Conservation (phyloP, 768 basidiomycete species). For the Solioccasus polychromus region DNA sequence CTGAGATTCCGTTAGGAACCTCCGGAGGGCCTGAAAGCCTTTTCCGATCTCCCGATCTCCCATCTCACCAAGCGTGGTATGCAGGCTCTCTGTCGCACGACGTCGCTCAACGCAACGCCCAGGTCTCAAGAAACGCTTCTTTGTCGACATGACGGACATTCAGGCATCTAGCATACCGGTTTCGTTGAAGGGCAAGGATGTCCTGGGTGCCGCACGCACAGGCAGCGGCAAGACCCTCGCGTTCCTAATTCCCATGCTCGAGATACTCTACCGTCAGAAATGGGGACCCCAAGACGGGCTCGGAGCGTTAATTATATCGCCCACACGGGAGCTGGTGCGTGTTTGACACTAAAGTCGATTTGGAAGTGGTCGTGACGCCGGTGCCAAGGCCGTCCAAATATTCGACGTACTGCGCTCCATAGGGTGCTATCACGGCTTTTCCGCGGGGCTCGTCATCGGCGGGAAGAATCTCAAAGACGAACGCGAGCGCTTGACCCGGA, state of each 20-base stretch:
- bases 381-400: conserved; percentile 86
- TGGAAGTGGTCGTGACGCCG: conserved; percentile 2
- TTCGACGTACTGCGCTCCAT: conserved; percentile 95
- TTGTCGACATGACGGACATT: conserved; percentile 83
- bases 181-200: conserved; percentile 60
- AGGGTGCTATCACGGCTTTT: conserved; percentile 87
- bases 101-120: conserved; percentile 2
- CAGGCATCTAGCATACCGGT: conserved; percentile 59
- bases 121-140: conserved; percentile 88
- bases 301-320: conserved; percentile 90
- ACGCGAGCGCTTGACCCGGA: conserved; percentile 77
- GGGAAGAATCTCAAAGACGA: conserved; percentile 96
- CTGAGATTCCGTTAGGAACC: conserved; percentile 42
- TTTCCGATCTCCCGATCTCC: conserved; percentile 78
- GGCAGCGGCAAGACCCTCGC: conserved; percentile 76
- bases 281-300: conserved; percentile 75
- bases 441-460: conserved; percentile 93
- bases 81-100: background rate
- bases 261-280: conserved; percentile 59
- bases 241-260: conserved; percentile 66
- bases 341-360: background rate
- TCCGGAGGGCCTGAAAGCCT: conserved; percentile 46
- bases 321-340: conserved; percentile 87
- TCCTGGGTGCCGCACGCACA: conserved; percentile 67
- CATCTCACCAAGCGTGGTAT: conserved; percentile 70